Evolutionary conservation across 1,139 yeast species (phyloP).

Genomic region (Meyerozyma athensensis): DNA sequence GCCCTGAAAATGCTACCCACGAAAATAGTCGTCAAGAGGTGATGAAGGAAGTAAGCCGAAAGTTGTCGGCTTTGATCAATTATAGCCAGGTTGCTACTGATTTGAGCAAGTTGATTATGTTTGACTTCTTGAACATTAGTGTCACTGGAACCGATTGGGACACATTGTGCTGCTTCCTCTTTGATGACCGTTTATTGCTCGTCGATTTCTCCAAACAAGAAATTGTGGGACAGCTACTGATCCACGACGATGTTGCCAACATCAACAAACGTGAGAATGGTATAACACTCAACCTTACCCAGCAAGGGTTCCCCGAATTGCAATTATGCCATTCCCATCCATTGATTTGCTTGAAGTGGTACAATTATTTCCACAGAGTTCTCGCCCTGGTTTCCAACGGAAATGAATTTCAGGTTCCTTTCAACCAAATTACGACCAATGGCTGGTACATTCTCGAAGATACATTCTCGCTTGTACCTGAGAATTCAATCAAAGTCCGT

Average conservation of each 20-base stretch:
- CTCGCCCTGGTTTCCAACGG: conserved; percentile 10
- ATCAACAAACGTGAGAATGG: conserved; percentile 22
- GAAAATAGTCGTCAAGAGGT: neutral
- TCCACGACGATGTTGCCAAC: conserved; percentile 30
- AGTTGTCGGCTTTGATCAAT: neutral
- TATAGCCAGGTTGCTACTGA: neutral
- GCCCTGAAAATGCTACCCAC: neutral
- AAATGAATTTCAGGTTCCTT: conserved; percentile 22
- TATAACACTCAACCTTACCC: conserved; percentile 34
- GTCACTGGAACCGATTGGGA: conserved; percentile 37
- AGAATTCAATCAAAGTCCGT: conserved; percentile 34
- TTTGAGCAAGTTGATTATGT: conserved; percentile 15
- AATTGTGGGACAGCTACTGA: conserved; percentile 32
- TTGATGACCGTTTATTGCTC: conserved; percentile 35
- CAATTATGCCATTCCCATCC: conserved; percentile 30
- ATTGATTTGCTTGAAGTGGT: conserved; percentile 41
- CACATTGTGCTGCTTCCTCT: conserved; percentile 32
- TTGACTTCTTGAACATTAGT: conserved; percentile 40
- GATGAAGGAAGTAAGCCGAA: neutral
- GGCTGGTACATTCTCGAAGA: conserved; percentile 37
- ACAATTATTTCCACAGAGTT: conserved; percentile 20
- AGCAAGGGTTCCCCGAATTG: conserved; percentile 44
- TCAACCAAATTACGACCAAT: conserved; percentile 47
- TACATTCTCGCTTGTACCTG: conserved; percentile 28
- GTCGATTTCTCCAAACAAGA: conserved; percentile 23